Percentiles rank a stretch among this genome's conserved stretches.
Evolutionary conservation across 2,329 filamentous ascomycete species (phyloP).

Genomic region (Ploettnerulaceae sp.): DNA sequence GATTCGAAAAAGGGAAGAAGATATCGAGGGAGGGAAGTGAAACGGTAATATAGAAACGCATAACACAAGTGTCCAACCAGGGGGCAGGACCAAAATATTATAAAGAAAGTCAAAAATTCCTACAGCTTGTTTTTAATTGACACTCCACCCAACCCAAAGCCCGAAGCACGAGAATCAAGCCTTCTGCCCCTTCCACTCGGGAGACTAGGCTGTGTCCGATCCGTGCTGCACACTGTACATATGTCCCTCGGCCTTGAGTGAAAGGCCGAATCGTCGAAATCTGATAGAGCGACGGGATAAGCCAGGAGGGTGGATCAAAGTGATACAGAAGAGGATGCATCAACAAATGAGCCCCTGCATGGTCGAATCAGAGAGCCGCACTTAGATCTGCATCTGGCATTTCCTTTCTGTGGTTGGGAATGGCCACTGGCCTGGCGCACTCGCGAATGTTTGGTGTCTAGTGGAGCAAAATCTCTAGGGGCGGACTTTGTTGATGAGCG

Average conservation of each 20-base stretch:
- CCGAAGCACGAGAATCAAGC: neutral
- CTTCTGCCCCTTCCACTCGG: neutral
- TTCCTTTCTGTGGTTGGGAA: neutral
- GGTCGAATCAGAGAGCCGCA: no score
- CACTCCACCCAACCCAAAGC: no score
- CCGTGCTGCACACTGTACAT: neutral
- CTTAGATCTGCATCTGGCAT: neutral
- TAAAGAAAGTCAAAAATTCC: no score
- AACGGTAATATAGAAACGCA: no score
- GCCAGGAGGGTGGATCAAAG: neutral
- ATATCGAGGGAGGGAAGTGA: no score
- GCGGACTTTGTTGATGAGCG: neutral
- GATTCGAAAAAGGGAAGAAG: no score
- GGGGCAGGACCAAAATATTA: no score
- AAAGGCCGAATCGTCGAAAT: constrained; percentile 8
- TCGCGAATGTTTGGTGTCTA: neutral
- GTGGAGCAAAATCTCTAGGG: neutral
- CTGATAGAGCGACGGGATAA: no score
- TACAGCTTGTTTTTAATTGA: no score
- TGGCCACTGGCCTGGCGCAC: neutral
- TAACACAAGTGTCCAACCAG: no score
- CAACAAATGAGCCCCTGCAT: neutral
- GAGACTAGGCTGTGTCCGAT: neutral
- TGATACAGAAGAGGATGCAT: no score
- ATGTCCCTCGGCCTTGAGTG: neutral